phyloP scores from a whole-genome alignment of 306 rosid species.

The Rosa rugosa region DNA sequence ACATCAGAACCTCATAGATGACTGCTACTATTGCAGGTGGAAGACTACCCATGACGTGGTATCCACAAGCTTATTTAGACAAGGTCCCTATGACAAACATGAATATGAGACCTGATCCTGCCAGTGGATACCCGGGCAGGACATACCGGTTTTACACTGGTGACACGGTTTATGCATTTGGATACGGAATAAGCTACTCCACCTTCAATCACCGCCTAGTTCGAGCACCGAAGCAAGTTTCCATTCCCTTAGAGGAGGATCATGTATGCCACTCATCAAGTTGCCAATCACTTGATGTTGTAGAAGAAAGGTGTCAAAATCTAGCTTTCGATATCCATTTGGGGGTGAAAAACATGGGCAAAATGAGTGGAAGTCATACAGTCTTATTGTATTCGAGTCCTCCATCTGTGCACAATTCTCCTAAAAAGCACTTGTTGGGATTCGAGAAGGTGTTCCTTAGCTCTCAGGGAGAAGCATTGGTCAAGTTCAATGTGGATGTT shows the following conservation, averaged over 20 bases:
- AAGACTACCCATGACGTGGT: slow-evolving; percentile 97
- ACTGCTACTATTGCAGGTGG: slow-evolving; percentile 58
- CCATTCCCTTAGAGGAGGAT: slow-evolving; percentile 59
- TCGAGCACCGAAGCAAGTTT: slow-evolving; percentile 57
- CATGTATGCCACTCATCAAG: slow-evolving; percentile 62
- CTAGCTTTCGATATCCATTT: slow-evolving; percentile 63
- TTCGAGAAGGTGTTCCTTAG: slow-evolving; percentile 68
- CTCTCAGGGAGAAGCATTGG: slow-evolving; percentile 46
- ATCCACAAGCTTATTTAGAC: slow-evolving; percentile 83
- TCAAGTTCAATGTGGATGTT: slow-evolving; percentile 71
- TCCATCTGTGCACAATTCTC: slow-evolving; percentile 71
- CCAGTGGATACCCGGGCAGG: slow-evolving; percentile 82
- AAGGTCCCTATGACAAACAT: slow-evolving; percentile 91
- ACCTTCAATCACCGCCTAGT: slow-evolving; percentile 52
- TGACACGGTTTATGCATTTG: slow-evolving; percentile 75
- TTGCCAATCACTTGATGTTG: slow-evolving; percentile 72
- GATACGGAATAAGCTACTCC: slow-evolving; percentile 81
- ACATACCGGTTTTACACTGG: slow-evolving; percentile 85
- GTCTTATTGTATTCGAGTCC: slow-evolving; percentile 69
- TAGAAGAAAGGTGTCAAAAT: slow-evolving; percentile 54
- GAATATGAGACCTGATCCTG: slow-evolving; percentile 90
- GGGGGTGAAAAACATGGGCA: slow-evolving; percentile 67
- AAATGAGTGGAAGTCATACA: slow-evolving; percentile 59
- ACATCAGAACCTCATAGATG: background rate
- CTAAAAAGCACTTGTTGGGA: slow-evolving; percentile 74